These are phyloP conservation scores for Pisolithus tinctorius DNA, from an alignment of 768 basidiomycete genomes.

Conservation along the genomic window DNA sequence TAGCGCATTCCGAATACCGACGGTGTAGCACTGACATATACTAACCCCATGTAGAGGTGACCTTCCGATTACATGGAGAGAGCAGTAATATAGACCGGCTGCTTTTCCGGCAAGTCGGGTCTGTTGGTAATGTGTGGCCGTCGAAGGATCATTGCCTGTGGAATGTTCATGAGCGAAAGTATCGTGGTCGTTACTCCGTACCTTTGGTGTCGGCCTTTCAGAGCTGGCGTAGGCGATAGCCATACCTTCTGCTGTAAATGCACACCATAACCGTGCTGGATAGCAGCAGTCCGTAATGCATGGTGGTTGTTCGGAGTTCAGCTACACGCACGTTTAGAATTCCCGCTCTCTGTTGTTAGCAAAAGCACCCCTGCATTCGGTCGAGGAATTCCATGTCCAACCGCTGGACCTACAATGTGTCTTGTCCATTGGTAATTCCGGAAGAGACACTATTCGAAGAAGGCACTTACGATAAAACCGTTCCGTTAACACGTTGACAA, in stretches of 20 bases:
- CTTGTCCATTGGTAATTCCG: not conserved
- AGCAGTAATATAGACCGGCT: constrained; percentile 53
- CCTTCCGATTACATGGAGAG: constrained; percentile 16
- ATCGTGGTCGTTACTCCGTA: constrained; percentile 18
- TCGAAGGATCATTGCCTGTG: constrained; percentile 31
- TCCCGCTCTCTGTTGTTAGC: constrained; percentile 38
- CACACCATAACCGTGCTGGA: constrained; percentile 72
- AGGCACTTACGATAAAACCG: constrained; percentile 44
- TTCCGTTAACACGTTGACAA: constrained; percentile 39
- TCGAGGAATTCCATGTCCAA: constrained; percentile 32
- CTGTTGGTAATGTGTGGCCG: constrained; percentile 13
- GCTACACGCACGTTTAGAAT: no score
- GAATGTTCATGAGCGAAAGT: not conserved
- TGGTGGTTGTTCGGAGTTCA: no score
- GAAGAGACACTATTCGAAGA: not conserved
- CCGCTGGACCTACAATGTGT: constrained; percentile 28
- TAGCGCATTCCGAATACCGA: no score
- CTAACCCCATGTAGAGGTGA: no score
- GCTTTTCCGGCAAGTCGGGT: constrained; percentile 14
- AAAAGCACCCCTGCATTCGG: constrained; percentile 60
- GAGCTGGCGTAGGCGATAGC: constrained; percentile 66
- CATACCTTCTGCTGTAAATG: constrained; percentile 80
- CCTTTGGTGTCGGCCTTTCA: constrained; percentile 49
- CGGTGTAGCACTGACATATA: no score
- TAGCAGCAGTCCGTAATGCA: not conserved